A percentile compares a stretch with the other conserved stretches of the same genome.
These are phyloP conservation scores for Lagenidium sp. DNA, from an alignment of 352 stramenopile species.

Conservation along the genomic window DNA sequence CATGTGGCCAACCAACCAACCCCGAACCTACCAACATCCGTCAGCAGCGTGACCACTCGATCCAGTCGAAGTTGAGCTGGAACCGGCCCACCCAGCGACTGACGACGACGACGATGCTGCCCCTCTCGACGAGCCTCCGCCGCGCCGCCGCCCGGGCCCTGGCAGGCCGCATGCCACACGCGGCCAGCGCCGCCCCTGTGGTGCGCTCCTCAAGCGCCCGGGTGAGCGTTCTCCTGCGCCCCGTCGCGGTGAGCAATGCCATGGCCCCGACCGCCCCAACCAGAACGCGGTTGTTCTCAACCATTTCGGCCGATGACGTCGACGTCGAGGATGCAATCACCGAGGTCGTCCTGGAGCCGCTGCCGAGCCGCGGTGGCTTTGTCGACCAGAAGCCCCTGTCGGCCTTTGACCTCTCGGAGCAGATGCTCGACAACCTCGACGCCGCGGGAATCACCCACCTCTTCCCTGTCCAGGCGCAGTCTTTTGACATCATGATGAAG, in stretches of 20 bases:
- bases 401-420: slow-evolving; percentile 54
- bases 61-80: no score
- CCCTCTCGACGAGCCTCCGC: slow-evolving; percentile 18
- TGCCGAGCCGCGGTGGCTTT: slow-evolving; percentile 33
- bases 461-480: slow-evolving; percentile 78
- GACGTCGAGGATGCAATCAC: slow-evolving; percentile 21
- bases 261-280: no score
- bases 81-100: no score
- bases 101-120: slow-evolving; percentile 19
- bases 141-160: slow-evolving; percentile 8
- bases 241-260: no score
- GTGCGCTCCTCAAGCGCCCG: no score
- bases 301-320: slow-evolving; percentile 5
- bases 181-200: neutral
- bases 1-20: slow-evolving; percentile 19
- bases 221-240: no score
- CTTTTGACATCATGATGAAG: slow-evolving; percentile 75
- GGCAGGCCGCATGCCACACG: neutral
- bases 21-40: no score
- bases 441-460: slow-evolving; percentile 66
- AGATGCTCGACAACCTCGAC: slow-evolving; percentile 49
- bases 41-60: no score
- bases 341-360: slow-evolving; percentile 37
- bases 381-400: slow-evolving; percentile 60
- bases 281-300: slow-evolving; percentile 5